phyloP scores from a whole-genome alignment of 2,329 filamentous ascomycete species.

The Exophiala alcalophila region DNA sequence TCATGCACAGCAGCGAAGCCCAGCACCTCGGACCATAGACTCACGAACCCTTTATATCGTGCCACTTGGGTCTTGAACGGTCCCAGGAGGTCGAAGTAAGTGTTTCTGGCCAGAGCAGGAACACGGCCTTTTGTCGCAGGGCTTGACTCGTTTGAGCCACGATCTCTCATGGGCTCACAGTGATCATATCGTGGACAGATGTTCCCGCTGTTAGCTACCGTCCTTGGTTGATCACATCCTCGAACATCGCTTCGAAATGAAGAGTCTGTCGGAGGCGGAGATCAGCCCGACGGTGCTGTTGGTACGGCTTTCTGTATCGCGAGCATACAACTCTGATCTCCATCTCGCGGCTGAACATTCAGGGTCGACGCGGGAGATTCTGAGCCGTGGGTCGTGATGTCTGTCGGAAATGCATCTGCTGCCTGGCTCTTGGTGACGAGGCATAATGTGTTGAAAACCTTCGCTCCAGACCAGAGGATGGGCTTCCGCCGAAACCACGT shows the following conservation, averaged over 20 bases:
- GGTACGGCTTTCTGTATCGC: slow-evolving; percentile 56
- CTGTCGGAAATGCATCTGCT: slow-evolving; percentile 38
- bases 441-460: slow-evolving; percentile 15
- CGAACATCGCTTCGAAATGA: slow-evolving; percentile 16
- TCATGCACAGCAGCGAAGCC: too few relatives aligned
- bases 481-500: slow-evolving; percentile 12
- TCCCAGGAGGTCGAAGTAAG: too few relatives aligned
- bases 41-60: too few relatives aligned
- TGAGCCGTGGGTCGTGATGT: slow-evolving; percentile 44
- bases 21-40: too few relatives aligned
- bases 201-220: too few relatives aligned
- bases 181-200: too few relatives aligned
- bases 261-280: slow-evolving; percentile 29
- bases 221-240: too few relatives aligned
- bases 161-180: too few relatives aligned
- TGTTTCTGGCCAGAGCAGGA: too few relatives aligned
- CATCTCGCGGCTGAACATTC: slow-evolving; percentile 48
- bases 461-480: slow-evolving; percentile 13
- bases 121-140: too few relatives aligned
- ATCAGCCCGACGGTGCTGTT: slow-evolving; percentile 49
- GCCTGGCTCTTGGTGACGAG: slow-evolving; percentile 29
- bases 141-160: too few relatives aligned
- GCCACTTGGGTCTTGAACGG: too few relatives aligned
- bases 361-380: slow-evolving; percentile 43
- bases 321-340: slow-evolving; percentile 58